These are phyloP conservation scores for Penicillium mononematosum DNA, from an alignment of 495 filamentous ascomycete genomes.

Conservation along the genomic window DNA sequence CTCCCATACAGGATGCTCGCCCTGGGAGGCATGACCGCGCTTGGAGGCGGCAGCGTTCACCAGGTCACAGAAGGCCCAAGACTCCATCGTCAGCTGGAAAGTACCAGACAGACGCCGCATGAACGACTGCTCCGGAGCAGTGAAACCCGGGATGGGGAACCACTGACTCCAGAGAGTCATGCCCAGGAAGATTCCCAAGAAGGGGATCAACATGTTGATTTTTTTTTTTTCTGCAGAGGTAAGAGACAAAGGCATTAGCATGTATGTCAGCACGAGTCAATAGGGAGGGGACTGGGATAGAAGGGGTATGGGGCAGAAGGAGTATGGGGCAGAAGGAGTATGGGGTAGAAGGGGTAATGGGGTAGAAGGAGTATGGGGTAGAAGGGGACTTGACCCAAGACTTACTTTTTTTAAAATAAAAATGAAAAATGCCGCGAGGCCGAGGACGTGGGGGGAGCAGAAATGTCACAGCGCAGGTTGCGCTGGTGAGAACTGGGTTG, in stretches of 20 bases:
- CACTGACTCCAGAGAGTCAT: constrained; percentile 14
- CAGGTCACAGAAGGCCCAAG: not conserved
- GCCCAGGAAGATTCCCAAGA: constrained; percentile 11
- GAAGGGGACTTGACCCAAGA: not conserved
- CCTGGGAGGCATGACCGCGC: not conserved
- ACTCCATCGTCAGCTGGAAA: constrained; percentile 1
- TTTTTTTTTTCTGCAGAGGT: not conserved
- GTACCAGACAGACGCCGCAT: constrained; percentile 7
- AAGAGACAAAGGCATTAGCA: not conserved
- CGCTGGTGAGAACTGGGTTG: not conserved
- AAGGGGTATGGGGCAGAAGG: no score
- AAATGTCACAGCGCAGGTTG: not conserved
- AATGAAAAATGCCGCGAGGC: not conserved
- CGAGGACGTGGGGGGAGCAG: not conserved
- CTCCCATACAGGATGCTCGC: not conserved
- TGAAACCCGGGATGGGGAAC: constrained; percentile 13
- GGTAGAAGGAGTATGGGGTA: no score
- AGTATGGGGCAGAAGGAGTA: not conserved
- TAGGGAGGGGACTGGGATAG: not conserved
- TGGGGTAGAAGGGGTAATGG: no score
- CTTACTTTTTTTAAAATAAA: not conserved
- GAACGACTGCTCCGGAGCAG: constrained; percentile 6
- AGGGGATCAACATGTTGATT: constrained; percentile 13
- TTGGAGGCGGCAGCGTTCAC: not conserved
- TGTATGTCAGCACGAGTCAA: not conserved